A percentile compares a stretch with the other conserved stretches of the same genome.
Evolutionary conservation across 2,329 filamentous ascomycete genomes (phyloP).

Genomic region (Calonectria hongkongensis): DNA sequence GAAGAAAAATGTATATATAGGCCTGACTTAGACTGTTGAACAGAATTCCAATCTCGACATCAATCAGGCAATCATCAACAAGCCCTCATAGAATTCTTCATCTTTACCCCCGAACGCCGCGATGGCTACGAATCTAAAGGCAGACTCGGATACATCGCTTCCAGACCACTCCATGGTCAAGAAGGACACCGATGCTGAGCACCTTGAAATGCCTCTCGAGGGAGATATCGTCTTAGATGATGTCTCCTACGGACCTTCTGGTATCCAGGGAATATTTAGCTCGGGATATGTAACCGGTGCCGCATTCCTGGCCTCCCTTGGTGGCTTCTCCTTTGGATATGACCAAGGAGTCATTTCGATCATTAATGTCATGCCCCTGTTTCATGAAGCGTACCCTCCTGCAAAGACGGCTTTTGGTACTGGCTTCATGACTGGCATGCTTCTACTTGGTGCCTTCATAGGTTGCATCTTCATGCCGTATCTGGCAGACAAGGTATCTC

Average conservation of each 20-base stretch:
- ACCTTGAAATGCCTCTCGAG: neutral
- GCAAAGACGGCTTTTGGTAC: slow-evolving; percentile 9
- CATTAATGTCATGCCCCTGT: slow-evolving; percentile 16
- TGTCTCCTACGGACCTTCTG: slow-evolving; percentile 7
- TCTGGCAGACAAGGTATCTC: slow-evolving; percentile 16
- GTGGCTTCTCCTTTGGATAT: slow-evolving; percentile 10
- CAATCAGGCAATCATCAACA: neutral
- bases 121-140: slow-evolving; percentile 1
- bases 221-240: neutral
- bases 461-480: slow-evolving; percentile 18
- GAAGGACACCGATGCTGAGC: neutral
- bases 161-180: slow-evolving; percentile 8
- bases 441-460: slow-evolving; percentile 6
- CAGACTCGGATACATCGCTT: slow-evolving; percentile 10
- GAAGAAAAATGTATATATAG: slow-evolving; percentile 23
- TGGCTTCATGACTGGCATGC: slow-evolving; percentile 14
- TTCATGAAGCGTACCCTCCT: slow-evolving; percentile 13
- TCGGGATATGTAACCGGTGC: slow-evolving; percentile 20
- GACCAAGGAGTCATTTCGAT: slow-evolving; percentile 20
- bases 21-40: neutral
- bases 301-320: slow-evolving; percentile 13
- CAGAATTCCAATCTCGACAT: neutral
- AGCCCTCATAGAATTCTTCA: neutral
- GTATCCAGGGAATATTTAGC: slow-evolving; percentile 6
- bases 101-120: neutral